A percentile compares a stretch with the other conserved stretches of the same genome.
These are phyloP conservation scores for Gossypium laxum DNA, from an alignment of 441 rosid species.

Conservation along the genomic window DNA sequence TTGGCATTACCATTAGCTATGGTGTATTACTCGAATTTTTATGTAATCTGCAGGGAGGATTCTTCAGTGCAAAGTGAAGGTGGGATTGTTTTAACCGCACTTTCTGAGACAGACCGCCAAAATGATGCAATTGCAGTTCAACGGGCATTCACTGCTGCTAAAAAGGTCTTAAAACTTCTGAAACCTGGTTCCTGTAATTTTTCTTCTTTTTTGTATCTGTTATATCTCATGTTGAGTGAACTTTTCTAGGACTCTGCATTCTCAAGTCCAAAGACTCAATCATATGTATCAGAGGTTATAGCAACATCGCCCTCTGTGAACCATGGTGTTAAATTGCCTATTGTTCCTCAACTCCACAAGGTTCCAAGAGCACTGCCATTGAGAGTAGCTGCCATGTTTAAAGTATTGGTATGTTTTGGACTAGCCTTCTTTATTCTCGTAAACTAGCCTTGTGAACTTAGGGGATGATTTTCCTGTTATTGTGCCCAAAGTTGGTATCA, in stretches of 20 bases:
- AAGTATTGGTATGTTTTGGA: constrained; percentile 58
- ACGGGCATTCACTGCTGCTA: constrained; percentile 62
- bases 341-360: constrained; percentile 63
- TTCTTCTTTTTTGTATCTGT: neutral
- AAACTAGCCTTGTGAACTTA: neutral
- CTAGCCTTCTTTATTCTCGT: neutral
- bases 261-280: constrained; percentile 47
- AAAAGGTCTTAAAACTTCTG: constrained; percentile 42
- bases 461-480: neutral
- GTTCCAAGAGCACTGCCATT: constrained; percentile 59
- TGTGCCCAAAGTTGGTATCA: neutral
- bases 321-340: constrained; percentile 37
- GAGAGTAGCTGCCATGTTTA: constrained; percentile 83
- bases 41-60: constrained; percentile 51
- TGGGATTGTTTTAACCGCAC: constrained; percentile 28
- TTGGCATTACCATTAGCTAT: constrained; percentile 8
- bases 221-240: constrained; percentile 4
- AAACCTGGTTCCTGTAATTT: constrained; percentile 1
- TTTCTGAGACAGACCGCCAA: constrained; percentile 57
- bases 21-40: constrained; percentile 13
- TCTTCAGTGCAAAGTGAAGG: constrained; percentile 38
- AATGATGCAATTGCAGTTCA: constrained; percentile 89
- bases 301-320: constrained; percentile 47
- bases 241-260: constrained; percentile 48
- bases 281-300: constrained; percentile 59